phyloP scores from a whole-genome alignment of 1,284 basidiomycete species.

The Moesziomyces antarcticus region DNA sequence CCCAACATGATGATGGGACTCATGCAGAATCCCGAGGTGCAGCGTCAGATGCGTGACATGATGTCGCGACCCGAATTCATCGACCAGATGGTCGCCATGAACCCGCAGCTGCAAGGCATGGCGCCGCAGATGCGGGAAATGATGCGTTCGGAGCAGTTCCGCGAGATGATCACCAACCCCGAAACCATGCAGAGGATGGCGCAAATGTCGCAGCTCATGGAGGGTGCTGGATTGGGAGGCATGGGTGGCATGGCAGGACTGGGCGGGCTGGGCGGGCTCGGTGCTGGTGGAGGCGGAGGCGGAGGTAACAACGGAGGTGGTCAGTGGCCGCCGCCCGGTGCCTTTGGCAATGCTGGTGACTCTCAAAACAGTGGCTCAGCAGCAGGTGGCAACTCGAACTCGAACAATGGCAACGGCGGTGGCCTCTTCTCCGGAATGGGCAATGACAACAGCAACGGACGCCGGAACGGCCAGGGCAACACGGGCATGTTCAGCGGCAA shows the following conservation, averaged over 20 bases:
- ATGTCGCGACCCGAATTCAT: constrained; percentile 62
- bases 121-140: constrained; percentile 62
- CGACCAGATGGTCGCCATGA: constrained; percentile 64
- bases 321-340: constrained; percentile 56
- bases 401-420: constrained; percentile 6
- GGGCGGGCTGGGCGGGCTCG: constrained; percentile 27
- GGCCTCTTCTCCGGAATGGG: constrained; percentile 5
- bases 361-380: neutral
- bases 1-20: constrained; percentile 65
- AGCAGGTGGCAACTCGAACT: neutral
- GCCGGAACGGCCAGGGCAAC: constrained; percentile 20
- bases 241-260: constrained; percentile 9
- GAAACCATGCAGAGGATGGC: constrained; percentile 63
- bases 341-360: constrained; percentile 34
- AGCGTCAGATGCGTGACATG: constrained; percentile 63
- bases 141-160: constrained; percentile 63
- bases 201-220: constrained; percentile 56
- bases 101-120: constrained; percentile 62
- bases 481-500: constrained; percentile 17
- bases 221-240: constrained; percentile 39
- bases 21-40: constrained; percentile 63
- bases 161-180: constrained; percentile 63
- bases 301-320: constrained; percentile 24
- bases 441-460: constrained; percentile 2
- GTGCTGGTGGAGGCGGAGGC: constrained; percentile 11